phyloP scores from a whole-genome alignment of 768 basidiomycete species.

The Phaeolepiota aurea region DNA sequence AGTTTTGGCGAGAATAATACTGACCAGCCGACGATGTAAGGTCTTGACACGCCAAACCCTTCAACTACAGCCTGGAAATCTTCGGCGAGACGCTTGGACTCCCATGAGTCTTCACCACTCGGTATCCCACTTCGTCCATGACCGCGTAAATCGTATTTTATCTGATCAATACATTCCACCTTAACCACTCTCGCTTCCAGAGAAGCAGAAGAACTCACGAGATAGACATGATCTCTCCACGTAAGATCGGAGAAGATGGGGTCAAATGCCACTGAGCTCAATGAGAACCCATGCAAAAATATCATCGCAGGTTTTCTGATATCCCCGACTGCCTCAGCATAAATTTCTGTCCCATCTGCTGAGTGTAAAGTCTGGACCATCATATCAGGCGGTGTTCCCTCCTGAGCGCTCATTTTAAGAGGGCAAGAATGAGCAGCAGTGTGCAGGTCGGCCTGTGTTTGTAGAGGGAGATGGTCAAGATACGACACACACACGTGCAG shows the following conservation, averaged over 20 bases:
- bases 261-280: conserved; percentile 20
- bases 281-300: conserved; percentile 25
- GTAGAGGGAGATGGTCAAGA: too few relatives aligned
- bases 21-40: conserved; percentile 26
- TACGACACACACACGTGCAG: too few relatives aligned
- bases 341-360: conserved; percentile 26
- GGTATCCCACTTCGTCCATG: conserved; percentile 24
- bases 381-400: background rate
- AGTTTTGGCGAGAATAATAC: conserved; percentile 5
- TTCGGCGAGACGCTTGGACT: conserved; percentile 18
- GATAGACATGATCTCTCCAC: conserved; percentile 14
- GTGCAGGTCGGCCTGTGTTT: too few relatives aligned
- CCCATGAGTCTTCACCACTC: conserved; percentile 13
- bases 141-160: conserved; percentile 25
- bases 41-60: conserved; percentile 17
- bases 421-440: too few relatives aligned
- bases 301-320: conserved; percentile 21
- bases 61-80: conserved; percentile 21
- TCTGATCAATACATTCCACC: conserved; percentile 9
- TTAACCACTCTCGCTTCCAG: background rate
- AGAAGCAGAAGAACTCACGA: conserved; percentile 5
- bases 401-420: too few relatives aligned
- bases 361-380: conserved; percentile 8
- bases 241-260: conserved; percentile 20
- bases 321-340: conserved; percentile 24